phyloP scores from a whole-genome alignment of 1,284 basidiomycete genomes.

The Sporisorium graminicola region DNA sequence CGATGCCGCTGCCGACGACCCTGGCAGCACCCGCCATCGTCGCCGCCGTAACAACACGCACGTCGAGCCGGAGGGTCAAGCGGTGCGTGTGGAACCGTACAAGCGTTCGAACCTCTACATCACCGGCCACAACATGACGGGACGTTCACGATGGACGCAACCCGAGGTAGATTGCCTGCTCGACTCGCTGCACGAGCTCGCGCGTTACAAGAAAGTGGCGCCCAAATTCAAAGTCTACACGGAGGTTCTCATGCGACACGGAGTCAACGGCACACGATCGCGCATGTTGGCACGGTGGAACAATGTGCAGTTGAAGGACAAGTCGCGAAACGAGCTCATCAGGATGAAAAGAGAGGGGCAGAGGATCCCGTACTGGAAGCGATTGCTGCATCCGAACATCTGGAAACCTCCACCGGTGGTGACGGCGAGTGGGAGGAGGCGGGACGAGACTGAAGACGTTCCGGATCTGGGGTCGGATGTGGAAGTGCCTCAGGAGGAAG shows the following conservation, averaged over 20 bases:
- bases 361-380: slow-evolving; percentile 55
- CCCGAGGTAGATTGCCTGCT: slow-evolving; percentile 39
- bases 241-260: slow-evolving; percentile 49
- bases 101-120: slow-evolving; percentile 49
- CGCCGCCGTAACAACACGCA: slow-evolving; percentile 18
- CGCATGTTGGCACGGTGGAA: slow-evolving; percentile 44
- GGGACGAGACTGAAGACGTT: slow-evolving; percentile 45
- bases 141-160: slow-evolving; percentile 44
- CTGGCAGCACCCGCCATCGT: slow-evolving; percentile 3
- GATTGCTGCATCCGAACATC: slow-evolving; percentile 42
- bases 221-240: slow-evolving; percentile 45
- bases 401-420: slow-evolving; percentile 33
- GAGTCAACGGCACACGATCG: slow-evolving; percentile 28
- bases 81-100: slow-evolving; percentile 40
- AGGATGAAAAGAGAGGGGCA: slow-evolving; percentile 46
- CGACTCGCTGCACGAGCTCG: slow-evolving; percentile 33
- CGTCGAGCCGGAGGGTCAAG: slow-evolving; percentile 23
- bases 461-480: slow-evolving; percentile 14
- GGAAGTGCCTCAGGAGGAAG: slow-evolving; percentile 1
- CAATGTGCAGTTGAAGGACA: slow-evolving; percentile 64
- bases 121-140: slow-evolving; percentile 53
- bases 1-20: neutral
- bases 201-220: slow-evolving; percentile 39
- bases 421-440: slow-evolving; percentile 1
- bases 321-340: slow-evolving; percentile 55